Percentiles rank a stretch among this genome's conserved stretches.
These are phyloP conservation scores for Xylaria sp. DNA, from an alignment of 2,329 filamentous ascomycete species.

Conservation along the genomic window DNA sequence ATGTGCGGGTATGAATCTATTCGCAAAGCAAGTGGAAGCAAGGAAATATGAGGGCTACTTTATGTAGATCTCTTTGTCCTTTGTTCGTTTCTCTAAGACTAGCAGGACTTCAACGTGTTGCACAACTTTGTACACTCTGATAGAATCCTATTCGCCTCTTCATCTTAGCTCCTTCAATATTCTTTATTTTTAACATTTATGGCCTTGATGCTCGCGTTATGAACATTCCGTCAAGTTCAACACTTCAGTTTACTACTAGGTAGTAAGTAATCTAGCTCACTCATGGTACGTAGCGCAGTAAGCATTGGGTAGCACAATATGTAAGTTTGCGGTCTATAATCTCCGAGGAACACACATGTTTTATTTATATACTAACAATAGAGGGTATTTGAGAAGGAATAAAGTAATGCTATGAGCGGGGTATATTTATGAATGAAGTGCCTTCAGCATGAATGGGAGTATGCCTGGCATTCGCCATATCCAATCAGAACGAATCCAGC, in stretches of 20 bases:
- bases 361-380: neutral
- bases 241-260: neutral
- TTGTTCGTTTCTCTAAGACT: neutral
- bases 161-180: neutral
- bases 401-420: neutral
- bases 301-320: neutral
- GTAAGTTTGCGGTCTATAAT: neutral
- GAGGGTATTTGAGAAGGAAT: neutral
- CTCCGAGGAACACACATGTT: neutral
- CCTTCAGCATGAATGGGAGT: constrained; percentile 2
- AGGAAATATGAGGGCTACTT: neutral
- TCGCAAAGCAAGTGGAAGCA: neutral
- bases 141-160: neutral
- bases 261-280: neutral
- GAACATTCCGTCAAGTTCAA: neutral
- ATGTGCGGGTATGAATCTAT: neutral
- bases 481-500: constrained; percentile 34
- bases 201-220: neutral
- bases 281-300: neutral
- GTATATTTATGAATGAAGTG: neutral
- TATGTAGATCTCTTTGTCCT: neutral
- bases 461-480: constrained; percentile 31
- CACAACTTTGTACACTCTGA: neutral
- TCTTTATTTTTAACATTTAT: neutral
- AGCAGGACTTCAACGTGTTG: neutral